Conservation (phyloP, 2,329 filamentous ascomycete species). For the Lasiodiplodia sp. region DNA sequence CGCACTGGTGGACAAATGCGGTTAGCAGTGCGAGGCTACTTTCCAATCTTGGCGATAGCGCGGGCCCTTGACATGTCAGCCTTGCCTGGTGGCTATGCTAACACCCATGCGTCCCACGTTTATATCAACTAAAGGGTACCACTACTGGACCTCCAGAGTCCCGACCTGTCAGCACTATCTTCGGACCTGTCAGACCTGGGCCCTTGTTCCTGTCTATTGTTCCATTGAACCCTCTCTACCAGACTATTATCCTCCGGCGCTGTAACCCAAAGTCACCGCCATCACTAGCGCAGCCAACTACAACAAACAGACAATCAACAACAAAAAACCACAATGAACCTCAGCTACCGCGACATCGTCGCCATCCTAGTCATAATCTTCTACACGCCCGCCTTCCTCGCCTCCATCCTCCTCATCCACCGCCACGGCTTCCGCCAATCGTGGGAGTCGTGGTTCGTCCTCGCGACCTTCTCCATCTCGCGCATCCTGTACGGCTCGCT, state of each 20-base stretch:
- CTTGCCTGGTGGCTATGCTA: not conserved
- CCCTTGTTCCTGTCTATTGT: not conserved
- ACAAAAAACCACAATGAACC: not conserved
- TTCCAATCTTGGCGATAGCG: not conserved
- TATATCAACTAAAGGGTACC: not conserved
- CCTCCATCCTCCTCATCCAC: not conserved
- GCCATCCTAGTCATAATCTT: not conserved
- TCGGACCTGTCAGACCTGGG: not conserved
- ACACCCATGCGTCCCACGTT: not conserved
- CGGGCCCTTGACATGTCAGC: not conserved
- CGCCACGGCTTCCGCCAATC: slow-evolving; percentile 6
- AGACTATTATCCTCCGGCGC: too few species aligned
- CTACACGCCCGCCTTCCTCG: not conserved
- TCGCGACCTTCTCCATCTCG: not conserved
- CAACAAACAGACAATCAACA: not conserved
- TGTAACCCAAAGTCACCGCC: not conserved
- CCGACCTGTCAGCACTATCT: not conserved
- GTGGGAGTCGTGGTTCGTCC: slow-evolving; percentile 4
- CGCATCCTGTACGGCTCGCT: not conserved
- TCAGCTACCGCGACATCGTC: not conserved
- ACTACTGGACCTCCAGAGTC: too few species aligned
- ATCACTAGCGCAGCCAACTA: not conserved
- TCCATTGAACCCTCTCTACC: not conserved
- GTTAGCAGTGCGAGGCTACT: slow-evolving; percentile 4
- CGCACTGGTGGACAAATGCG: slow-evolving; percentile 6